A percentile compares a stretch with the other conserved stretches of the same genome.
Conservation (phyloP, 148 eudicot genomes). For the Drosera capensis region DNA sequence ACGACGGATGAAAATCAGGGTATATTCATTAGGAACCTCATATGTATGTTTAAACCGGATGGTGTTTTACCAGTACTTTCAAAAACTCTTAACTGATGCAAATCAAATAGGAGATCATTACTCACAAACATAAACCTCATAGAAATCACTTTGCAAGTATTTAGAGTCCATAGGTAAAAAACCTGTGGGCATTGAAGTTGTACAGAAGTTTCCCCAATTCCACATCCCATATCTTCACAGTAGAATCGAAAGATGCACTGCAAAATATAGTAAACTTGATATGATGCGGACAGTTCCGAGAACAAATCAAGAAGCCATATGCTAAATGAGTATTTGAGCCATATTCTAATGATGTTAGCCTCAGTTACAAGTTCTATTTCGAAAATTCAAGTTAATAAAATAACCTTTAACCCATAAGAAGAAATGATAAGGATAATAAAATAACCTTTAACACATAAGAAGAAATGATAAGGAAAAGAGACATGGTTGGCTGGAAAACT, state of each 20-base stretch:
- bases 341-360: not conserved
- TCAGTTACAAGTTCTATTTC: not conserved
- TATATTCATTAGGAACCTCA: no score
- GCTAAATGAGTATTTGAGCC: not conserved
- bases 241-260: constrained; percentile 71
- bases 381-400: not conserved
- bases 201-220: constrained; percentile 32
- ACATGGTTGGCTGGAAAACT: not conserved
- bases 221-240: constrained; percentile 63
- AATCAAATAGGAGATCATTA: no score
- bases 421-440: no score
- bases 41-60: no score
- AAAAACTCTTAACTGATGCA: no score
- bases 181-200: constrained; percentile 66
- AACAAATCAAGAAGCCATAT: no score
- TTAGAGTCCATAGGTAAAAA: not conserved
- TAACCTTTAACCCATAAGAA: not conserved
- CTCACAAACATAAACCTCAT: no score
- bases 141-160: not conserved
- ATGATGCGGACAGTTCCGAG: not conserved
- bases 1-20: no score
- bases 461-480: not conserved
- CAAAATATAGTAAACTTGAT: not conserved
- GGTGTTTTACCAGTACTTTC: no score
- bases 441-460: not conserved